Percentiles rank a stretch among this genome's conserved stretches.
phyloP scores from a whole-genome alignment of 768 basidiomycete species.

The Hypsizygus marmoreus region DNA sequence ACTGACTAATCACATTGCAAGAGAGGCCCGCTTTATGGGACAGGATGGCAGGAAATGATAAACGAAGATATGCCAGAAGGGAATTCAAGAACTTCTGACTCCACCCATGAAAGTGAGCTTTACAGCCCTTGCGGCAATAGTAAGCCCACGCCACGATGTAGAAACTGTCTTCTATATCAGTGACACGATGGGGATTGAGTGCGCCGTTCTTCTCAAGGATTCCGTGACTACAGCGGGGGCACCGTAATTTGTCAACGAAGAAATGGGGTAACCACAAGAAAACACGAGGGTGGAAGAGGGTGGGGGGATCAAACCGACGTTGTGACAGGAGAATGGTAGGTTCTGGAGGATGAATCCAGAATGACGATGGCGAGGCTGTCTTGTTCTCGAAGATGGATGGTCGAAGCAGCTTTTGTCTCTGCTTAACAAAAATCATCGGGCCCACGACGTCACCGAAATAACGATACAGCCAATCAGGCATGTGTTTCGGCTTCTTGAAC shows the following conservation, averaged over 20 bases:
- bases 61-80: constrained; percentile 18
- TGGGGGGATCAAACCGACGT: constrained; percentile 13
- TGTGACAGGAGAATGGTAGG: constrained; percentile 1
- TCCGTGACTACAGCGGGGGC: background rate
- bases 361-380: background rate
- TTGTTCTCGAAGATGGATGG: background rate
- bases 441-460: background rate
- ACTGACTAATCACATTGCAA: constrained; percentile 12
- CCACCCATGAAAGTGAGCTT: constrained; percentile 18
- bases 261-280: constrained; percentile 25
- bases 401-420: background rate
- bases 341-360: constrained; percentile 1
- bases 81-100: constrained; percentile 10
- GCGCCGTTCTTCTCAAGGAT: constrained; percentile 22
- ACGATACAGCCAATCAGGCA: background rate
- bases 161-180: constrained; percentile 18
- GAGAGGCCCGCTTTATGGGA: constrained; percentile 18
- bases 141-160: constrained; percentile 26
- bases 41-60: constrained; percentile 19
- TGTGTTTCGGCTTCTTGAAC: no score
- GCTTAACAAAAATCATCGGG: background rate
- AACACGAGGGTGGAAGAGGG: constrained; percentile 16
- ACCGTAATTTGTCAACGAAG: constrained; percentile 14
- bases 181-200: constrained; percentile 18
- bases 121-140: constrained; percentile 22